Evolutionary conservation across 306 rosid genomes (phyloP), one percentile per base, ranked within the genome.

Genomic region (Abrus pulchellus): DNA sequence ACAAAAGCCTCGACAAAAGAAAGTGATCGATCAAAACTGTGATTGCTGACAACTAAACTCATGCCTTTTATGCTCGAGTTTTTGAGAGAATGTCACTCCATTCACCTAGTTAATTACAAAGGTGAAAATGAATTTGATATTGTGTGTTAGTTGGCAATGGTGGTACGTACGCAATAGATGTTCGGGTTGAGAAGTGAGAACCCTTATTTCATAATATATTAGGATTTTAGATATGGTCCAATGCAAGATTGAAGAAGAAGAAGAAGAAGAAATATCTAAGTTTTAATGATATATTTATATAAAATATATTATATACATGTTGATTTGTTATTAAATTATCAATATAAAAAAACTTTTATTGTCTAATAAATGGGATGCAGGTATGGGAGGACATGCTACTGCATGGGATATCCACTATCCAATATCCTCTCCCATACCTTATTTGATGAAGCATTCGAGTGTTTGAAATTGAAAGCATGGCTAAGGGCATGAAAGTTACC

Each of bases 341-440:
- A 20, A 20, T 20, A 20, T 20, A 20, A 20, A 36, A 36, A 4
- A 36, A 36, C 40, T 36, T 36, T 36, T 36, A 36, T 36, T 36
- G 4, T 36, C 20, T 20, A 20, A 20, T 20, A 20, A 20, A 20
- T 20, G 20, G 20, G 20, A 77, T 52, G 38, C 8, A 28, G 63
- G 81, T 38, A 53, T 52, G 81, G 75, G 30, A 66, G 29, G 34
- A 53, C 48, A 49, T 50, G 61, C 34, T 47, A 47, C 40, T 52
- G n/a, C 43, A 68, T 30, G 48, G 45, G n/a, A n/a, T n/a, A n/a
- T n/a, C n/a, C n/a, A n/a, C n/a, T n/a, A n/a, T n/a, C 14, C n/a
- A 12, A 60, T 20, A 20, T 75, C 68, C 14, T 59, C 45, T 63
- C 57, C 44, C 79, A 74, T 74, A 55, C 38, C 66, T 13, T 63